Evolutionary conservation across 345 rosid genomes (phyloP).

Genomic region (Lagerstroemia speciosa): DNA sequence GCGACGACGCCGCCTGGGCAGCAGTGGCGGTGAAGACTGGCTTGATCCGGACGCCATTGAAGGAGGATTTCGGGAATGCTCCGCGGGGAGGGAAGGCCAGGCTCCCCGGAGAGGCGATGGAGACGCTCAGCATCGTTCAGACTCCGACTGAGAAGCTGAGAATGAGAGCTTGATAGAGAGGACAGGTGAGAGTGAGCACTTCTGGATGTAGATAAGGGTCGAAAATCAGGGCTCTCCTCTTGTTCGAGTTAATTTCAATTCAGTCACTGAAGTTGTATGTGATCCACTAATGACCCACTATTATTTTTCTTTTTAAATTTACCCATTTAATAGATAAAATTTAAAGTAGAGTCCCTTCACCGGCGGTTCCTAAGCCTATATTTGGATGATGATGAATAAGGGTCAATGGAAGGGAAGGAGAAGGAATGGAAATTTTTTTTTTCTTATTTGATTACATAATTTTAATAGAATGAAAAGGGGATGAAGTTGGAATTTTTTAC

Average conservation of each 20-base stretch:
- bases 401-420: too few species aligned
- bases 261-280: background rate
- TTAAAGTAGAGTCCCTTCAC: too few species aligned
- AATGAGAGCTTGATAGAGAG: background rate
- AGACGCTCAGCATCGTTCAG: constrained; percentile 46
- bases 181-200: background rate
- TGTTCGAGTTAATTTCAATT: background rate
- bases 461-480: too few species aligned
- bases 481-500: too few species aligned
- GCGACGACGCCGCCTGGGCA: constrained; percentile 5
- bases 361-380: too few species aligned
- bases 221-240: background rate
- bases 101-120: constrained; percentile 36
- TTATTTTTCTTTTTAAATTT: too few species aligned
- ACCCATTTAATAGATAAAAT: too few species aligned
- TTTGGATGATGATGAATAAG: too few species aligned
- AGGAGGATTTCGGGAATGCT: constrained; percentile 16
- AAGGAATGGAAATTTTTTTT: too few species aligned
- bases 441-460: too few species aligned
- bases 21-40: constrained; percentile 21
- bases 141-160: background rate
- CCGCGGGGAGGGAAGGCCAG: constrained; percentile 27
- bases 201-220: background rate
- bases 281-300: background rate
- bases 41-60: constrained; percentile 42